phyloP scores from a whole-genome alignment of 1,284 basidiomycete species.

The Crepidotus sp. region DNA sequence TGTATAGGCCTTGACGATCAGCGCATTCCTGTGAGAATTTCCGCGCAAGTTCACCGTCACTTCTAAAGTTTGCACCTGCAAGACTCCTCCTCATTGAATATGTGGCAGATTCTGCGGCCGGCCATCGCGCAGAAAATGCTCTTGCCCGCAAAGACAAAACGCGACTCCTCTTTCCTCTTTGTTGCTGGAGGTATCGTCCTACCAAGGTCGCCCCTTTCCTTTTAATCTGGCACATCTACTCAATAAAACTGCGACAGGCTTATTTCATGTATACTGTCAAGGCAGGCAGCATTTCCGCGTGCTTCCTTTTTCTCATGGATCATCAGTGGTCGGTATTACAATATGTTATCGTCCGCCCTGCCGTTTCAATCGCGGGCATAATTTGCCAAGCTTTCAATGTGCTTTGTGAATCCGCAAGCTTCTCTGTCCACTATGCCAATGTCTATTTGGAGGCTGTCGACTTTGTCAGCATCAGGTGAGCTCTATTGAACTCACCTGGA shows the following conservation, averaged over 20 bases:
- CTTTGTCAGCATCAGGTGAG: conserved; percentile 70
- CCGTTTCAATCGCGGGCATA: conserved; percentile 64
- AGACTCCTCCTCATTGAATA: conserved; percentile 80
- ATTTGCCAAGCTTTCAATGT: conserved; percentile 61
- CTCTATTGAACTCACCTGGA: conserved; percentile 8
- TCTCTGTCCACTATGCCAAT: conserved; percentile 54
- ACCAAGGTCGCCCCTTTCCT: conserved; percentile 48
- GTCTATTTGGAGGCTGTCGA: conserved; percentile 68
- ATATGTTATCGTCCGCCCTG: conserved; percentile 73
- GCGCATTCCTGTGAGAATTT: conserved; percentile 60
- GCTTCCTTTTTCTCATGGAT: background rate
- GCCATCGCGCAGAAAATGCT: conserved; percentile 54
- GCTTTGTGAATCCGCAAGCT: conserved; percentile 58
- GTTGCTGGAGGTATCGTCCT: conserved; percentile 70
- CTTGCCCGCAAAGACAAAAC: conserved; percentile 75
- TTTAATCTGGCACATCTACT: background rate
- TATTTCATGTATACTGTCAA: conserved; percentile 87
- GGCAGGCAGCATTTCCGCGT: conserved; percentile 28
- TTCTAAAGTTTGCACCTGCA: background rate
- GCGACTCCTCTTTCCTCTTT: conserved; percentile 64
- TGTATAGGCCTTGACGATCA: conserved; percentile 60
- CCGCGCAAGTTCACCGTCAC: background rate
- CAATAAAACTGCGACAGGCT: conserved; percentile 30
- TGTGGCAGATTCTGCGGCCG: conserved; percentile 61
- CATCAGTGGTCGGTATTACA: conserved; percentile 70